Evolutionary conservation across 495 filamentous ascomycete genomes (phyloP).

Genomic region (Glonium stellatum): DNA sequence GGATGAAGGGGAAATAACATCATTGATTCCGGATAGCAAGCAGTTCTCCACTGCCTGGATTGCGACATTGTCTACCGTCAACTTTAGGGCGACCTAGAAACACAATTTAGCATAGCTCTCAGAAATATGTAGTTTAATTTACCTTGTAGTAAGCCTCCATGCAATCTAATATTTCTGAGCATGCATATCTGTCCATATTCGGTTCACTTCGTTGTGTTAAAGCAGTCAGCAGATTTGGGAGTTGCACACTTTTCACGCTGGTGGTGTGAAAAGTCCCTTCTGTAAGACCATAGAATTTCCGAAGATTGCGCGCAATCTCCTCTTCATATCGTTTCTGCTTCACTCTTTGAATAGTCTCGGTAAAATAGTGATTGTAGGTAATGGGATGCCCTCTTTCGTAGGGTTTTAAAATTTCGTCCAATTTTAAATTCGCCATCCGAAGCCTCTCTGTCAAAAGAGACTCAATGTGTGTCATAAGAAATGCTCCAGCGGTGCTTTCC

Average conservation of each 20-base stretch:
- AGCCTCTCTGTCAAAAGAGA: neutral
- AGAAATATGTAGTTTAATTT: too few species aligned
- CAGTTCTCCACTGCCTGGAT: too few species aligned
- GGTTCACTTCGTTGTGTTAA: slow-evolving; percentile 9
- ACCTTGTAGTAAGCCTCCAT: slow-evolving; percentile 32
- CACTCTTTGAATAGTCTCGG: slow-evolving; percentile 11
- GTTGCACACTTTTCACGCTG: neutral
- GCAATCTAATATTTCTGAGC: slow-evolving; percentile 21
- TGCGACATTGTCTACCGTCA: too few species aligned
- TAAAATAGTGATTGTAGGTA: slow-evolving; percentile 20
- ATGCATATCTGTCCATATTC: slow-evolving; percentile 24
- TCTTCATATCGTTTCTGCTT: neutral
- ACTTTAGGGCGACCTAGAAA: too few species aligned
- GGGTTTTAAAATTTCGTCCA: neutral
- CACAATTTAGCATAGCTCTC: too few species aligned
- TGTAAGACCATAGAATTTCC: neutral
- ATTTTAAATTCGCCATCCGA: slow-evolving; percentile 1
- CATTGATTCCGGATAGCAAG: too few species aligned
- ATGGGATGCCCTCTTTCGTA: slow-evolving; percentile 14
- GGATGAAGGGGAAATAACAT: too few species aligned
- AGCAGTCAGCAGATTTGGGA: slow-evolving; percentile 2
- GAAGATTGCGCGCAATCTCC: neutral
- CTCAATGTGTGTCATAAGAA: slow-evolving; percentile 6
- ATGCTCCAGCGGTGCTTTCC: neutral
- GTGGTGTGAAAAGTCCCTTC: neutral